Conservation (phyloP, 208 protist genomes). For the Trypanosoma cruzi region DNA sequence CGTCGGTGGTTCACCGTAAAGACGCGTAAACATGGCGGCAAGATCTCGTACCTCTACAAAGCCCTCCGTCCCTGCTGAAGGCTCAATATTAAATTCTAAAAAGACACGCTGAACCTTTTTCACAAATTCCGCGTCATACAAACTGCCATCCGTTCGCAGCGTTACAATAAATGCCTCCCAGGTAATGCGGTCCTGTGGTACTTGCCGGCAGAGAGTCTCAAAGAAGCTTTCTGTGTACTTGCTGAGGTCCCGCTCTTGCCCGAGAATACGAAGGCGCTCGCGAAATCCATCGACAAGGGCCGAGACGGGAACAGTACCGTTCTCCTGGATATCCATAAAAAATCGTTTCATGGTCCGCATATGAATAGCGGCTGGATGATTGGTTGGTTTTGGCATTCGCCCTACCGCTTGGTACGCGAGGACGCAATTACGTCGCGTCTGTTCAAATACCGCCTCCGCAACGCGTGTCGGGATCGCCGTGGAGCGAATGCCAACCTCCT, state of each 20-base stretch:
- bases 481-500: slow-evolving; percentile 45
- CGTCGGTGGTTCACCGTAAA: slow-evolving; percentile 40
- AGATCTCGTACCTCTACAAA: slow-evolving; percentile 56
- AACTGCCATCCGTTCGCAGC: slow-evolving; percentile 50
- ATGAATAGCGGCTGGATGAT: slow-evolving; percentile 60
- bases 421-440: slow-evolving; percentile 64
- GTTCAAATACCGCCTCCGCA: slow-evolving; percentile 45
- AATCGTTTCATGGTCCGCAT: slow-evolving; percentile 70
- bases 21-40: slow-evolving; percentile 37
- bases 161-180: slow-evolving; percentile 71
- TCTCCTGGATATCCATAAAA: slow-evolving; percentile 40
- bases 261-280: slow-evolving; percentile 45
- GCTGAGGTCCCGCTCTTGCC: slow-evolving; percentile 29
- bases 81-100: slow-evolving; percentile 63
- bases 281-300: slow-evolving; percentile 33
- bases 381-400: slow-evolving; percentile 32
- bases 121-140: slow-evolving; percentile 48
- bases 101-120: slow-evolving; percentile 49
- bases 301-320: slow-evolving; percentile 30
- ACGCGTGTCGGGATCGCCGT: slow-evolving; percentile 40
- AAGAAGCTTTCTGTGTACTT: slow-evolving; percentile 41
- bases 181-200: slow-evolving; percentile 37
- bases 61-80: slow-evolving; percentile 33
- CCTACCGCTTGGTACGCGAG: slow-evolving; percentile 28
- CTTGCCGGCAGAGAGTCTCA: slow-evolving; percentile 29